Evolutionary conservation across 1,284 basidiomycete genomes (phyloP), one percentile per base, ranked within the genome.

Genomic region (Phellinidium pouzarii): DNA sequence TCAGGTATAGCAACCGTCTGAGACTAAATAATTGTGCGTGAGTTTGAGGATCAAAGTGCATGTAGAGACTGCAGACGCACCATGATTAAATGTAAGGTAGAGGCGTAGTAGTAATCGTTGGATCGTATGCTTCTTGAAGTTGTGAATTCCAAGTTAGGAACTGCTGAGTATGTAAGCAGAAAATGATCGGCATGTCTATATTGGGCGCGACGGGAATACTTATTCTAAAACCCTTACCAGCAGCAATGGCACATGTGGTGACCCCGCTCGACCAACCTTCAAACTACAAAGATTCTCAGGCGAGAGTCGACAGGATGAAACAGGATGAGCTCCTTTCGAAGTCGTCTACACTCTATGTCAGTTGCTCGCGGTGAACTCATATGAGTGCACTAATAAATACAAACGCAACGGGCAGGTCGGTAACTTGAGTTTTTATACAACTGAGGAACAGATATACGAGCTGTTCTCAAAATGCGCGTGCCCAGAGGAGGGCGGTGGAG

Each of bases 381-480:
- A 3, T 11, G n/a, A 17, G 8, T 7, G 19, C 8, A n/a, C 52
- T 52, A 25, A 54, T 44, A 50, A 25, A n/a, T 46, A 37, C 26
- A 40, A 11, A 55, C 64, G 62, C 62, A 64, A n/a, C n/a, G n/a
- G n/a, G n/a, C 60, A 97, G 82, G 86, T 99, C 64, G 96, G 94
- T 64, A 97, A 98, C 69, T 74, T 98, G 66, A 94, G 91, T 72
- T 97, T 95, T 71, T 96, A 91, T 73, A 98, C 94, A 8, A 98
- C 95, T 46, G 96, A 99, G 72, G 94, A 98, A 66, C 96, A 99
- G 71, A 98, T 99, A 70, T 98, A 98, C 72, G 95, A 99, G 69
- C 72, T 99, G 48, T 99, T 99, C 70, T 84, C 87, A 54, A 91
- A 92, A 73, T 96, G 94, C 61, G 83, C 93, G 38, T 87, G 79